phyloP scores from a whole-genome alignment of 306 rosid species.

The Cicer cuneatum region DNA sequence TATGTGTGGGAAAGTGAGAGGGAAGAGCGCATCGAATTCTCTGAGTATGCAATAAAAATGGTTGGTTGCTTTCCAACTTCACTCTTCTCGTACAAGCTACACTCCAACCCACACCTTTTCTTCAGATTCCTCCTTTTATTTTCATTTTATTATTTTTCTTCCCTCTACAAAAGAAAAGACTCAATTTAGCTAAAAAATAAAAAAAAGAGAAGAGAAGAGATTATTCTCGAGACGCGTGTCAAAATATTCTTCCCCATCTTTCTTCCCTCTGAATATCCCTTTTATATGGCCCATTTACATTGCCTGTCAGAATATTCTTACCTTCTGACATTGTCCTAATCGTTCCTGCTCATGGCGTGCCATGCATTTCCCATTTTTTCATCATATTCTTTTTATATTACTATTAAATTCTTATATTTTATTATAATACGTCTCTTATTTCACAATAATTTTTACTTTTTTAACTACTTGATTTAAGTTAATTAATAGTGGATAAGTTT shows the following conservation, averaged over 20 bases:
- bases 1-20: constrained; percentile 39
- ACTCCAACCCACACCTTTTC: constrained; percentile 87
- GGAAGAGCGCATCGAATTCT: constrained; percentile 81
- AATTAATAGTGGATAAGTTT: no score
- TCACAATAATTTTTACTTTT: background rate
- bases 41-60: constrained; percentile 58
- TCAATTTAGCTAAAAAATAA: background rate
- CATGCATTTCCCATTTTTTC: constrained; percentile 18
- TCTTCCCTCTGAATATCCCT: constrained; percentile 87
- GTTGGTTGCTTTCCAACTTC: constrained; percentile 75
- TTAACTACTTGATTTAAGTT: no score
- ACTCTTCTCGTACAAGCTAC: constrained; percentile 73
- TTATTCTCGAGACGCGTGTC: constrained; percentile 66
- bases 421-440: background rate
- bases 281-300: constrained; percentile 62
- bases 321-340: constrained; percentile 32
- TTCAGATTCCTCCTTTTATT: constrained; percentile 58
- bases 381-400: background rate
- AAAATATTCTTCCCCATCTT: constrained; percentile 57
- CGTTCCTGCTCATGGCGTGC: background rate
- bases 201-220: constrained; percentile 41
- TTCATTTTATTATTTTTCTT: constrained; percentile 9
- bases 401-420: no score
- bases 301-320: constrained; percentile 66
- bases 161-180: constrained; percentile 19